These are phyloP conservation scores for Lentinus tigrinus DNA, from an alignment of 768 basidiomycete genomes.

Conservation along the genomic window DNA sequence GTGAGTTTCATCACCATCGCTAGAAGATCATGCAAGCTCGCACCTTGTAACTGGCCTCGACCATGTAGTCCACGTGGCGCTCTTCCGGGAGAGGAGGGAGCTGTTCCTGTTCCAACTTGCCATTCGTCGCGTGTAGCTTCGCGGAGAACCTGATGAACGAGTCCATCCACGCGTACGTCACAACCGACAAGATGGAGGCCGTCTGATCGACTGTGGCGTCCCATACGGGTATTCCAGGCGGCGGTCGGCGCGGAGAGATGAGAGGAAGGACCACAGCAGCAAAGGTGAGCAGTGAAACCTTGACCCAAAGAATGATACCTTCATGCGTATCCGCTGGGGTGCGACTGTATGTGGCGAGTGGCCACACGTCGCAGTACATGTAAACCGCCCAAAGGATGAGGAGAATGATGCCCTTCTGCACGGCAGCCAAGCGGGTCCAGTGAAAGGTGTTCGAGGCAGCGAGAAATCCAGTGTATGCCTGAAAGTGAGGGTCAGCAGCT, in stretches of 20 bases:
- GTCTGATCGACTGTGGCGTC: slow-evolving; percentile 36
- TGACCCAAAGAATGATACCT: slow-evolving; percentile 36
- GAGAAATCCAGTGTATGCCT: not conserved
- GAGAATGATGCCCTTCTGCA: slow-evolving; percentile 31
- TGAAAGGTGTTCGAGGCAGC: not conserved
- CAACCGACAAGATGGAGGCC: slow-evolving; percentile 36
- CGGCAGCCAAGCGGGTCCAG: slow-evolving; percentile 12
- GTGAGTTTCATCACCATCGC: not conserved
- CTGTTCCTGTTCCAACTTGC: slow-evolving; percentile 36
- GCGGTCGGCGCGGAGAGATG: slow-evolving; percentile 33
- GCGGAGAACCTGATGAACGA: slow-evolving; percentile 19
- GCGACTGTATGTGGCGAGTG: slow-evolving; percentile 35
- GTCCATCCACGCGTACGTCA: slow-evolving; percentile 40
- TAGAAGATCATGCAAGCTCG: slow-evolving; percentile 12
- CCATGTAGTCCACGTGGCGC: slow-evolving; percentile 22
- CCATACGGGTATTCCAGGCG: not conserved
- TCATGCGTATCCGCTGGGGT: slow-evolving; percentile 34
- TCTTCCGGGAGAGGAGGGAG: slow-evolving; percentile 28
- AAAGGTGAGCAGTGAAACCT: slow-evolving; percentile 32
- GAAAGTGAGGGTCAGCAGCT: not conserved
- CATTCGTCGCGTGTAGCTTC: slow-evolving; percentile 18
- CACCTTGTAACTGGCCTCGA: slow-evolving; percentile 10
- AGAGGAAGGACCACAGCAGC: slow-evolving; percentile 38
- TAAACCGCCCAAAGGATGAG: slow-evolving; percentile 38
- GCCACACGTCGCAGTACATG: slow-evolving; percentile 38